Base-by-base conservation (phyloP, 2,329 filamentous ascomycete species). In the Apiospora rasikravindrae region DNA sequence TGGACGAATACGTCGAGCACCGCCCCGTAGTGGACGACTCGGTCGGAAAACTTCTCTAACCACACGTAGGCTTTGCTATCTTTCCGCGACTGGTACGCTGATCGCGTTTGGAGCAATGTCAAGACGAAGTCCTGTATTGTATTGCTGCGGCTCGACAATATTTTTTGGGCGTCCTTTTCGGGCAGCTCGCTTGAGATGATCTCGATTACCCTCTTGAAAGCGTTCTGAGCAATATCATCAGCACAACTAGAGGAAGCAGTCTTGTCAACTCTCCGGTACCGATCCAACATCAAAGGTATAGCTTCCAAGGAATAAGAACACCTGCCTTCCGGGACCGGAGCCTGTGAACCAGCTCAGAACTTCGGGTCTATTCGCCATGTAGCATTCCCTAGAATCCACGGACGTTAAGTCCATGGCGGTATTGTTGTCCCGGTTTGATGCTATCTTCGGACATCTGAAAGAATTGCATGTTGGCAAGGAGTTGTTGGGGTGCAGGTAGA, bases 1-100 rank as follows among this genome's bases (percentile, higher is more conserved):
- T 80, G 78, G 4, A 70, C 53, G 29, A 72, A 67, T 2, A 70
- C 67, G 29, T 72, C 67, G 8, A 72, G 44, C 4, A 70, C 29
- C 19, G 47, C 67, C 16, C 53, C 71, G 40, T 72, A 72, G 51
- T 70, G 68, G 26, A 33, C 16, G 53, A 72, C 51, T 49, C 11
- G 11, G 29, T 51, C 29, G 19, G 71, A 69, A 4, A 49, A 13
- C 37, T 26, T 69, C 45, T 68, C 44, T 1, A 71, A 45, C 57
- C 70, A 71, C n/a, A 49, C 7, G 8, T 24, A 49, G 7, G 22
- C 45, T 49, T 49, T 49, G 22, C 45, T 49, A 3, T 49, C 45
- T n/a, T 24, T 49, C 45, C 22, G 45, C 4, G 45, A 49, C 45
- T 49, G 45, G 22, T 49, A 24, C 22, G 2, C 16, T 24, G 7